Percentiles rank a stretch among this genome's conserved stretches.
phyloP scores from a whole-genome alignment of 2,329 filamentous ascomycete genomes.

The Arthrinium phaeospermum region DNA sequence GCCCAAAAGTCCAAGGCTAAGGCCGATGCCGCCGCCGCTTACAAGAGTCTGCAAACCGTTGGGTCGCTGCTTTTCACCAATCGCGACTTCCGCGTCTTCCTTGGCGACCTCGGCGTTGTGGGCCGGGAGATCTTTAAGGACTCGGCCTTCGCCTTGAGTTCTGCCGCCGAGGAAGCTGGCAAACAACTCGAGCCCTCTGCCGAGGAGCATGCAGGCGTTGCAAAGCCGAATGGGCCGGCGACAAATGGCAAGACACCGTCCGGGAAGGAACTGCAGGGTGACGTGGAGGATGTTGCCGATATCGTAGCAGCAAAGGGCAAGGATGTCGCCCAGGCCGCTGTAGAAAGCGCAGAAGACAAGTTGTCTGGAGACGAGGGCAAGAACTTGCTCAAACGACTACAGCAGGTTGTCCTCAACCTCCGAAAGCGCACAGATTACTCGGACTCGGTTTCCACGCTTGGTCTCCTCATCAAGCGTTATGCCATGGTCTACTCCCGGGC shows the following conservation, averaged over 20 bases:
- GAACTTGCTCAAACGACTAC: constrained; percentile 76
- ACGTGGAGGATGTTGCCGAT: constrained; percentile 61
- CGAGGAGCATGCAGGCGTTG: constrained; percentile 61
- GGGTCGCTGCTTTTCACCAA: constrained; percentile 87
- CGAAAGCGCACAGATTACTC: constrained; percentile 81
- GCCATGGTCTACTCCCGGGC: constrained; percentile 78
- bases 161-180: constrained; percentile 75
- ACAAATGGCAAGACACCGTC: constrained; percentile 49
- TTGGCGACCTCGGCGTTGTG: constrained; percentile 79
- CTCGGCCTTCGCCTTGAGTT: constrained; percentile 79
- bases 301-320: constrained; percentile 52
- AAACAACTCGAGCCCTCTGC: constrained; percentile 74
- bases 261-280: constrained; percentile 67
- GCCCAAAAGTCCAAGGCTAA: constrained; percentile 68
- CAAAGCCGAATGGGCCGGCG: constrained; percentile 39
- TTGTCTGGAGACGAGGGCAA: constrained; percentile 74
- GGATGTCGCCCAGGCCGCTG: constrained; percentile 49
- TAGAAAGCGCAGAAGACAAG: constrained; percentile 76
- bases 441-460: constrained; percentile 81
- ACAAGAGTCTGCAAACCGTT: constrained; percentile 82
- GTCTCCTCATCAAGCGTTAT: constrained; percentile 78
- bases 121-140: constrained; percentile 86
- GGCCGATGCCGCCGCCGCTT: constrained; percentile 76
- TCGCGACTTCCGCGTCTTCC: constrained; percentile 84
- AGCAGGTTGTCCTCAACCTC: constrained; percentile 75